Percentiles rank a stretch among this genome's conserved stretches.
Evolutionary conservation across 352 stramenopile genomes (phyloP).

Genomic region (Phytopythium vexans): DNA sequence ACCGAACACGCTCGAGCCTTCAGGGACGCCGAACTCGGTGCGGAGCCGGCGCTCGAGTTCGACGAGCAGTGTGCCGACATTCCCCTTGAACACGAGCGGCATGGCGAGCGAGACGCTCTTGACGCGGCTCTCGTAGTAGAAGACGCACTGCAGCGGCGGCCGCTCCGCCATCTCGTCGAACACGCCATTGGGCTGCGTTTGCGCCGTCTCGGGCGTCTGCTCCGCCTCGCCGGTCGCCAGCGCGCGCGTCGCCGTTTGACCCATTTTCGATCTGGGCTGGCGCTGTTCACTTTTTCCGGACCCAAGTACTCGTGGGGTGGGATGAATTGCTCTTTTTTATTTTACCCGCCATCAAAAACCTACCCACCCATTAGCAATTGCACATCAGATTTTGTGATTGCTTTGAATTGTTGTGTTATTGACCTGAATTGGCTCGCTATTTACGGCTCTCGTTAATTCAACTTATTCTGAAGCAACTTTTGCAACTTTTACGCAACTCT

Average conservation of each 20-base stretch:
- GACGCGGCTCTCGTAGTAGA: slow-evolving; percentile 60
- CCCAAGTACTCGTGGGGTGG: too few relatives aligned
- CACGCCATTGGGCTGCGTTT: slow-evolving; percentile 1
- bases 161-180: slow-evolving; percentile 28
- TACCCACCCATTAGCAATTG: too few relatives aligned
- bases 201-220: background rate
- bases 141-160: slow-evolving; percentile 62
- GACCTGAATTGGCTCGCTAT: too few relatives aligned
- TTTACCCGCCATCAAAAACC: too few relatives aligned
- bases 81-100: slow-evolving; percentile 60
- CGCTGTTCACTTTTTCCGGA: too few relatives aligned
- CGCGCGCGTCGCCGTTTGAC: background rate
- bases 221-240: background rate
- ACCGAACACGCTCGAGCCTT: slow-evolving; percentile 65
- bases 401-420: too few relatives aligned
- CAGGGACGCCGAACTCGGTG: slow-evolving; percentile 50
- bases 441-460: too few relatives aligned
- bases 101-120: slow-evolving; percentile 50
- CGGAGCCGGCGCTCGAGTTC: slow-evolving; percentile 77
- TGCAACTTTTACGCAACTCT: too few relatives aligned
- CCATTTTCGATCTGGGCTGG: background rate
- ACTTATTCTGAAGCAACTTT: too few relatives aligned
- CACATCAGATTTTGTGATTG: too few relatives aligned
- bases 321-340: too few relatives aligned
- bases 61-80: slow-evolving; percentile 50